Evolutionary conservation across 2,329 filamentous ascomycete species (phyloP).

Genomic region (Exophiala phaeomuriformis): DNA sequence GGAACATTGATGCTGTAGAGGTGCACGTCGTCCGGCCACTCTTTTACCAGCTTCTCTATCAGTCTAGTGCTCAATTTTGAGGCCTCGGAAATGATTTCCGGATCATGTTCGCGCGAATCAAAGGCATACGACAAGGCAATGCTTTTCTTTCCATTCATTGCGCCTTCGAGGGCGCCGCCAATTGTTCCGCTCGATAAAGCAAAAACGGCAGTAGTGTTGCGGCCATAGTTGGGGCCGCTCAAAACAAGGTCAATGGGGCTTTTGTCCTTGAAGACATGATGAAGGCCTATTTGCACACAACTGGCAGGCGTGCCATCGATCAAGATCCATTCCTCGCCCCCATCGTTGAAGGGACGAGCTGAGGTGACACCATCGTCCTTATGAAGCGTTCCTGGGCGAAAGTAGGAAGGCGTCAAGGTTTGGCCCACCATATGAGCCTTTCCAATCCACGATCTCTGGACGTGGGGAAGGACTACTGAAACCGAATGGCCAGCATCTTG

Average conservation of each 20-base stretch:
- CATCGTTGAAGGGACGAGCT: slow-evolving; percentile 46
- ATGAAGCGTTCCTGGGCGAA: slow-evolving; percentile 58
- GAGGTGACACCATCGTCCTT: slow-evolving; percentile 62
- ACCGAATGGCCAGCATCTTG: slow-evolving; percentile 71
- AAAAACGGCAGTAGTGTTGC: slow-evolving; percentile 75
- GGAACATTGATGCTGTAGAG: slow-evolving; percentile 92
- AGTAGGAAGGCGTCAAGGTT: slow-evolving; percentile 76
- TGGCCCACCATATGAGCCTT: slow-evolving; percentile 95
- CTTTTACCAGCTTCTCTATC: slow-evolving; percentile 67
- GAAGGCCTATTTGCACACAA: slow-evolving; percentile 73
- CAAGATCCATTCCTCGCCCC: slow-evolving; percentile 70
- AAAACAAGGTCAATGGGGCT: slow-evolving; percentile 70
- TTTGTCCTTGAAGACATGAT: slow-evolving; percentile 67
- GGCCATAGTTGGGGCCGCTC: slow-evolving; percentile 73
- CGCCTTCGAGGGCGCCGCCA: slow-evolving; percentile 69
- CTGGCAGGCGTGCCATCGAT: slow-evolving; percentile 74
- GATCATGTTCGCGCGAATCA: slow-evolving; percentile 76
- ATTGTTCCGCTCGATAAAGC: slow-evolving; percentile 70
- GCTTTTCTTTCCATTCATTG: slow-evolving; percentile 59
- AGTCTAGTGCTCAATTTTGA: slow-evolving; percentile 66
- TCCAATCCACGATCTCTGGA: slow-evolving; percentile 94
- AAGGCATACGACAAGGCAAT: slow-evolving; percentile 90
- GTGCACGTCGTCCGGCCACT: slow-evolving; percentile 68
- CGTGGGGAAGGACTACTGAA: slow-evolving; percentile 83
- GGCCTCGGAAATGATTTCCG: slow-evolving; percentile 69